Evolutionary conservation across 768 basidiomycete species (phyloP).

Genomic region (Pleurotus citrinopileatus): DNA sequence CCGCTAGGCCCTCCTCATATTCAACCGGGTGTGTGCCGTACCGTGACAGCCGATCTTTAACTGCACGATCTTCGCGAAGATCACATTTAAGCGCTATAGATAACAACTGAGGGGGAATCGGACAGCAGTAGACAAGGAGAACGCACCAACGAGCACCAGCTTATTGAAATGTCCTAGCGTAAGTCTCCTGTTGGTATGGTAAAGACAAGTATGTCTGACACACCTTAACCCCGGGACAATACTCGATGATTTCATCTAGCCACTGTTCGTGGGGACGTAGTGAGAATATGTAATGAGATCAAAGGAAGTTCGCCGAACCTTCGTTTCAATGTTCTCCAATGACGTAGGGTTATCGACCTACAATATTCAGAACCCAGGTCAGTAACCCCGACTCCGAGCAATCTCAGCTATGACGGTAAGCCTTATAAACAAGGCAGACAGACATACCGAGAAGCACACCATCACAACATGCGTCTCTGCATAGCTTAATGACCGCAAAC

Average conservation of each 20-base stretch:
- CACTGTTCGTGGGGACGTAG: conserved; percentile 48
- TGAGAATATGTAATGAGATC: conserved; percentile 1
- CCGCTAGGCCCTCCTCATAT: conserved; percentile 90
- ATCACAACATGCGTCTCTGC: conserved; percentile 96
- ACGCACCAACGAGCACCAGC: conserved; percentile 88
- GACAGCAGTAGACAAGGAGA: not conserved
- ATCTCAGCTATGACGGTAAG: no score
- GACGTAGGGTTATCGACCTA: conserved; percentile 95
- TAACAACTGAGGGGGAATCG: conserved; percentile 10
- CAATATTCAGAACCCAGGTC: no score
- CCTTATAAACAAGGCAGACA: no score
- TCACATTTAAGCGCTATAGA: conserved; percentile 89
- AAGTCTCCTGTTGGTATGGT: not conserved
- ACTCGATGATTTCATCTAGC: conserved; percentile 89
- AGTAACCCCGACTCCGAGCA: no score
- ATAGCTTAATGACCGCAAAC: conserved; percentile 90
- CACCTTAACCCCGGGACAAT: conserved; percentile 95
- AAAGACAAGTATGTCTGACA: conserved; percentile 16
- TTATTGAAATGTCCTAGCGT: conserved; percentile 23
- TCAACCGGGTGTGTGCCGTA: conserved; percentile 73
- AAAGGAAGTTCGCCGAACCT: conserved; percentile 43
- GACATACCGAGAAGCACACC: conserved; percentile 89
- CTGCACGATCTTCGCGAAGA: conserved; percentile 77
- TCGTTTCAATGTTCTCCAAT: conserved; percentile 92
- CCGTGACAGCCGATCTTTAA: conserved; percentile 69